Base-by-base conservation (phyloP, 2,329 filamentous ascomycete genomes). In the Delphinella strobiligena region DNA sequence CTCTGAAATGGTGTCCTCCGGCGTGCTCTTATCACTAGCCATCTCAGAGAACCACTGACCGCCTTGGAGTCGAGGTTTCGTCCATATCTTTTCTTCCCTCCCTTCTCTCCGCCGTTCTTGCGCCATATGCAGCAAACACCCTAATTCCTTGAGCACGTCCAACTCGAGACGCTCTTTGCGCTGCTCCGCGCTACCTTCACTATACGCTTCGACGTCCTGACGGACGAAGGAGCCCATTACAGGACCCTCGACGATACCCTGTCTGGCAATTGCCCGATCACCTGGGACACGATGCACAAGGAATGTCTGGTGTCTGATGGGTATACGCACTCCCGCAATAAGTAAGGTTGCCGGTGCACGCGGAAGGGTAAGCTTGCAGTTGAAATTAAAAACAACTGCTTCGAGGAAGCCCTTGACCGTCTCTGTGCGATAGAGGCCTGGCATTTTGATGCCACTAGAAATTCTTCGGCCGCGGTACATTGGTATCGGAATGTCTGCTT, bases 51-150 rank as follows among this genome's bases (percentile, higher is more conserved):
- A 41, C 39, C 39, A 41, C 9, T 36, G 34, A 9, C 39, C 39
- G 14, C 39, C 34, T 14, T 37, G 36, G 2, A 30, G 39, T 2
- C 15, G 4, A 1, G 34, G 34, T 30, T 41, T 41, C 8, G 10
- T 24, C 41, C 33, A 37, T 4, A 34, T 64, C 36, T 56, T 52
- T 47, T 75, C 71, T 2, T 50, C 50, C 38, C 58, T 61, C 1
- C 72, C 74, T 49, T 78, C 66, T 37, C 74, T 63, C n/a, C 64
- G 63, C 29, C 75, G 65, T 53, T 79, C 74, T 52, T 79, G 73
- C 1, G 75, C 75, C 2, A 76, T 52, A 15, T 74, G 60, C 11
- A 80, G 57, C 54, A 78, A 59, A 2, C 65, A 69, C 4, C 71
- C 74, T 3, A 76, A 55, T 49, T 80, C 75, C 39, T 74, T 65